A percentile compares a stretch with the other conserved stretches of the same genome.
Evolutionary conservation across 306 rosid genomes (phyloP).

Genomic region (Dalbergia oliveri): DNA sequence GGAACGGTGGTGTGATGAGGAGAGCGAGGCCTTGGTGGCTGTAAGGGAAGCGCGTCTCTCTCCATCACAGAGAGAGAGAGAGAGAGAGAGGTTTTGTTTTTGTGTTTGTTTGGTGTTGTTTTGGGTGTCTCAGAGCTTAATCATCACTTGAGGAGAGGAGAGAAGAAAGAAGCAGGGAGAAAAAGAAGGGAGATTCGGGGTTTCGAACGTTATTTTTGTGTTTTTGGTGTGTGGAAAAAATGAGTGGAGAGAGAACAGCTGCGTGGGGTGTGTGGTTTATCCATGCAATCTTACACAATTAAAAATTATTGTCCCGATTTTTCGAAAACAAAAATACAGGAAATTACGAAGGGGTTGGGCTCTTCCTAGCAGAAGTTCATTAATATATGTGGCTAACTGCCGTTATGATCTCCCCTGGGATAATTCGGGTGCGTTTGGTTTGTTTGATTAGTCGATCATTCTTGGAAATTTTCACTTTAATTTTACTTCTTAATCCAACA

Average conservation of each 20-base stretch:
- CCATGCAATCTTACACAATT: background rate
- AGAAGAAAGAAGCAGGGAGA: slow-evolving; percentile 38
- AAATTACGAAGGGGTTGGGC: background rate
- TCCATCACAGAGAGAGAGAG: slow-evolving; percentile 36
- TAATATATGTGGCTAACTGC: too few species aligned
- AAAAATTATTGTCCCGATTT: too few species aligned
- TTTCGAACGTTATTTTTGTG: slow-evolving; percentile 5
- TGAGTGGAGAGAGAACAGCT: slow-evolving; percentile 39
- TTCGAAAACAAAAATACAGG: too few species aligned
- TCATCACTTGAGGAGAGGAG: background rate
- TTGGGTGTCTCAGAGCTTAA: slow-evolving; percentile 12
- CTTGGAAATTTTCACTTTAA: too few species aligned
- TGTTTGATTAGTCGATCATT: too few species aligned
- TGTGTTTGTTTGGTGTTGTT: background rate
- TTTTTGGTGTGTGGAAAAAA: background rate
- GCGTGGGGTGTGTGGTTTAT: slow-evolving; percentile 38
- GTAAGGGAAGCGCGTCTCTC: slow-evolving; percentile 51
- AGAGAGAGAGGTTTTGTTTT: slow-evolving; percentile 33
- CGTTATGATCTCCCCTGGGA: too few species aligned
- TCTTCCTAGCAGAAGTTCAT: too few species aligned
- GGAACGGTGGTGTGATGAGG: slow-evolving; percentile 32
- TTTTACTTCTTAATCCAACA: too few species aligned
- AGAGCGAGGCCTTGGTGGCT: slow-evolving; percentile 41
- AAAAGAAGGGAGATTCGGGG: background rate
- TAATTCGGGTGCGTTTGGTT: too few species aligned